Percentiles rank a stretch among this genome's conserved stretches.
Evolutionary conservation across 2,329 filamentous ascomycete genomes (phyloP).

Genomic region (Cytospora piceicola): DNA sequence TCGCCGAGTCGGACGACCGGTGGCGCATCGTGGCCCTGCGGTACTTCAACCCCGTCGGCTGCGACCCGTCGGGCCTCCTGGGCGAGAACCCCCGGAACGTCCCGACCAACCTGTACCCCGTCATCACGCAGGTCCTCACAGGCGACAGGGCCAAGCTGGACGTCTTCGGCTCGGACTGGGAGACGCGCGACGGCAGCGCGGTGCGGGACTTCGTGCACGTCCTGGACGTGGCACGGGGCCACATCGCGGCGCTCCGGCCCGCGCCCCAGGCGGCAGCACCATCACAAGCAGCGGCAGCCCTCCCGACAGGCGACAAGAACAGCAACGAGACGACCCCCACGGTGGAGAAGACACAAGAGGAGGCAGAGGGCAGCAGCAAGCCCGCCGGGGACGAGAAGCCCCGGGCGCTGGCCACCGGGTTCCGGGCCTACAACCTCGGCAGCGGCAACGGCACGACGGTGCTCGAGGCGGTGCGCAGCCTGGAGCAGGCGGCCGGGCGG

Average conservation of each 20-base stretch:
- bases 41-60: conserved; percentile 72
- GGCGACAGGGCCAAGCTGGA: conserved; percentile 57
- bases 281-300: no score
- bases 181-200: conserved; percentile 67
- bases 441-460: conserved; percentile 52
- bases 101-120: conserved; percentile 67
- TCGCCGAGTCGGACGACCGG: conserved; percentile 61
- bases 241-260: conserved; percentile 60
- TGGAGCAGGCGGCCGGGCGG: conserved; percentile 42
- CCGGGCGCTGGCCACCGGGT: conserved; percentile 40
- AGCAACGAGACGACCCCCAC: neutral
- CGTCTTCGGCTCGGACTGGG: conserved; percentile 68
- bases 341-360: neutral
- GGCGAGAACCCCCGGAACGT: conserved; percentile 66
- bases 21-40: conserved; percentile 67
- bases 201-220: conserved; percentile 72
- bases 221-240: conserved; percentile 65
- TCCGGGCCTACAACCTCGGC: conserved; percentile 51
- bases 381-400: conserved; percentile 24
- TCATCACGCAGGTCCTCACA: conserved; percentile 64
- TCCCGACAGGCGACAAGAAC: no score
- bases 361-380: neutral
- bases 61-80: conserved; percentile 64
- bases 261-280: conserved; percentile 39
- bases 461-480: conserved; percentile 47